A percentile compares a stretch with the other conserved stretches of the same genome.
phyloP scores from a whole-genome alignment of 306 rosid genomes.

The Rosa multiflora region DNA sequence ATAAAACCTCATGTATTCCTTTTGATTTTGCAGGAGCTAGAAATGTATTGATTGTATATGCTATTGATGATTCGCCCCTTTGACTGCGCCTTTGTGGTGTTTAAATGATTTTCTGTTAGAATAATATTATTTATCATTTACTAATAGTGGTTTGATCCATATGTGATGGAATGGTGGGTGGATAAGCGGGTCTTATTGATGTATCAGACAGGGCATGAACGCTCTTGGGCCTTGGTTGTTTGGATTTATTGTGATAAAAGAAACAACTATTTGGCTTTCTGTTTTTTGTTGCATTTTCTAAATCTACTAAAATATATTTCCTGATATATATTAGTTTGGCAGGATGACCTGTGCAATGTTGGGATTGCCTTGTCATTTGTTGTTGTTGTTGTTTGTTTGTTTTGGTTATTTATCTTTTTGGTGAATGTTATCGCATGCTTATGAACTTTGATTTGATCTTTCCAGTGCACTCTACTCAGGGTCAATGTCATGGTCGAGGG shows the following conservation, averaged over 20 bases:
- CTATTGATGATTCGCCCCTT: background rate
- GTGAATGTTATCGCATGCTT: slow-evolving; percentile 45
- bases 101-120: background rate
- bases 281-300: background rate
- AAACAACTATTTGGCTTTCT: background rate
- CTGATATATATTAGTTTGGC: background rate
- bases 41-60: background rate
- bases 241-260: background rate
- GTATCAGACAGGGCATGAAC: background rate
- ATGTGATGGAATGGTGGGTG: background rate
- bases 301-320: background rate
- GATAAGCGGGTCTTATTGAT: background rate
- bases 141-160: background rate
- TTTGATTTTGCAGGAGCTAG: background rate
- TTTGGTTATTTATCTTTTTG: background rate
- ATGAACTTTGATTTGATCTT: slow-evolving; percentile 97
- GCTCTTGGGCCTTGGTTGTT: background rate
- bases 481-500: slow-evolving; percentile 65
- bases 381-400: slow-evolving; percentile 5
- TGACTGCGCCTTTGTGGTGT: background rate
- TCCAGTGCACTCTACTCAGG: slow-evolving; percentile 99
- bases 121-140: background rate
- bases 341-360: background rate
- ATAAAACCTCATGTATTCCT: background rate
- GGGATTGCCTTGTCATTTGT: background rate